Evolutionary conservation across 306 rosid species (phyloP).

Genomic region (Cucurbita pepo): DNA sequence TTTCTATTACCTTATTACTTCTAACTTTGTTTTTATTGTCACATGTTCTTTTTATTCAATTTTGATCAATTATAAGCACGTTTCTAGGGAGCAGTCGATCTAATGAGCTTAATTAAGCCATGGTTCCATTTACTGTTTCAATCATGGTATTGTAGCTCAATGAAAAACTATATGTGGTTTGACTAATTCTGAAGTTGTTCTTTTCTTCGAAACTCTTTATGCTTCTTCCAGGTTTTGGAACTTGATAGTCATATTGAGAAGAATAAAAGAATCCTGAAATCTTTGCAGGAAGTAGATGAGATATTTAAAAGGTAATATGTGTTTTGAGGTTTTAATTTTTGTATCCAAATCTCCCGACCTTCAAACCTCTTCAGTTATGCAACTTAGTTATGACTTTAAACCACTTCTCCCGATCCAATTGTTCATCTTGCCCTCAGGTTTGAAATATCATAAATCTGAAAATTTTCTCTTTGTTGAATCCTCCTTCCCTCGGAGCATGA

Average conservation of each 20-base stretch:
- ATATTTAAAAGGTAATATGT: slow-evolving; percentile 35
- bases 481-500: too few relatives aligned
- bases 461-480: too few relatives aligned
- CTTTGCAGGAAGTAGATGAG: slow-evolving; percentile 51
- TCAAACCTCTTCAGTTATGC: not conserved
- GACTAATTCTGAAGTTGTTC: not conserved
- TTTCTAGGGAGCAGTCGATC: not conserved
- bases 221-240: slow-evolving; percentile 44
- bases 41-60: not conserved
- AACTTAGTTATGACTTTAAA: not conserved
- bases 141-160: not conserved
- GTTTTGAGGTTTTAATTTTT: not conserved
- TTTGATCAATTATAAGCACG: not conserved
- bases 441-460: too few relatives aligned
- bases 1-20: slow-evolving; percentile 1
- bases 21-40: slow-evolving; percentile 5
- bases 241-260: slow-evolving; percentile 59
- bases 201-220: not conserved
- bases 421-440: too few relatives aligned
- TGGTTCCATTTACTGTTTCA: not conserved
- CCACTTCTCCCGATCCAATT: not conserved
- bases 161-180: not conserved
- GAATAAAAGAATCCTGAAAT: slow-evolving; percentile 32
- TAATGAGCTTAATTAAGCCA: not conserved
- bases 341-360: not conserved